These are phyloP conservation scores for Aspergillus steynii DNA, from an alignment of 495 filamentous ascomycete genomes.

Conservation along the genomic window DNA sequence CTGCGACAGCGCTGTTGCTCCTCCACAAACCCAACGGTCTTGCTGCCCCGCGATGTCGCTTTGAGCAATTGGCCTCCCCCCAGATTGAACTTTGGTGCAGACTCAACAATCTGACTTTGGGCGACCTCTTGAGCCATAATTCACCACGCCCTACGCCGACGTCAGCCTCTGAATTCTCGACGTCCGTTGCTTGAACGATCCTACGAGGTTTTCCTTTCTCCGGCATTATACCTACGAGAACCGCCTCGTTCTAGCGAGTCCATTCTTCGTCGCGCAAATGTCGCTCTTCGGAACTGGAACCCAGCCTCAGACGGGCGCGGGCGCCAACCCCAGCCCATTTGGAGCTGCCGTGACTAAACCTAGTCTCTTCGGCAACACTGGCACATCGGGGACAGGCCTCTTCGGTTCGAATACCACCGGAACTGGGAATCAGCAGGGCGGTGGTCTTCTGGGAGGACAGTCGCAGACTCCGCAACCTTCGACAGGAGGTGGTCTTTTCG, in stretches of 20 bases:
- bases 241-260: background rate
- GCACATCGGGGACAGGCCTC: slow-evolving; percentile 15
- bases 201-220: background rate
- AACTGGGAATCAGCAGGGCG: slow-evolving; percentile 20
- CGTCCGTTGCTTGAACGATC: background rate
- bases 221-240: background rate
- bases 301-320: slow-evolving; percentile 14
- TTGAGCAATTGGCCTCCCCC: background rate
- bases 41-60: background rate
- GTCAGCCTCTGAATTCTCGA: background rate
- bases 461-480: slow-evolving; percentile 15
- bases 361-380: slow-evolving; percentile 34
- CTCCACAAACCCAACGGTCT: background rate
- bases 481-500: slow-evolving; percentile 28
- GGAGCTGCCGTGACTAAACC: slow-evolving; percentile 32
- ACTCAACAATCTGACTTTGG: background rate
- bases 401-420: slow-evolving; percentile 21
- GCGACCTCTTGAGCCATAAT: background rate
- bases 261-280: slow-evolving; percentile 9
- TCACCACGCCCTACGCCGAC: background rate
- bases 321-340: slow-evolving; percentile 14
- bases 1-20: background rate
- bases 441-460: slow-evolving; percentile 30
- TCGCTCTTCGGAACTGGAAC: slow-evolving; percentile 40
- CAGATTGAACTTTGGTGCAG: background rate